Evolutionary conservation across 2,329 filamentous ascomycete genomes (phyloP), one percentile per base, ranked within the genome.

Genomic region (Eurotiales sp.): DNA sequence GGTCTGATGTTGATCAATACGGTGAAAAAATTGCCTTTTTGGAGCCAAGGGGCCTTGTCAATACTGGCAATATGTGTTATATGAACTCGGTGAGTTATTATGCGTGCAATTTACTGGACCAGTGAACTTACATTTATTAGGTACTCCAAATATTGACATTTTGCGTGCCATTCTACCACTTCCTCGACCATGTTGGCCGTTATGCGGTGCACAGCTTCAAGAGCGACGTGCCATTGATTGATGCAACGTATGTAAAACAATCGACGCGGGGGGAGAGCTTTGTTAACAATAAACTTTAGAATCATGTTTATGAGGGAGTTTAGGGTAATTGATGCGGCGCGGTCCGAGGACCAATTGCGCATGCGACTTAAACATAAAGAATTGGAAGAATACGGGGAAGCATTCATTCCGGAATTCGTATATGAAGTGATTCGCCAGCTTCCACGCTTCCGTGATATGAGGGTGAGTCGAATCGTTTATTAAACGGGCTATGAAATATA

Each of bases 61-160:
- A 99, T 72, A 95, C 92, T 36, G 93, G 93, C 45, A 97, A 99
- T 67, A 95, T 97, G 88, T 99, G 93, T 72, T 99, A 99, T 73
- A 97, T 99, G 93, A 99, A 97, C 76, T 96, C 93, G 57, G 92
- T 96, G 79, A 74, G 88, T 75, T n/a, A 14, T 25, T 10, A 3
- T 15, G 15, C 11, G 39, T 21, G n/a, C 12, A 32, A 34, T 44
- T 34, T 47, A 17, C 19, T n/a, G n/a, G n/a, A 10, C 50, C 59
- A 53, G 40, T 71, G 79, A 64, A 80, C 59, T 25, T 32, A 53
- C 32, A 7, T 7, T 37, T 7, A 4, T 25, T 58, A 96, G 90
- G 86, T 97, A 69, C 80, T 99, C 58, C 93, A 99, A 86, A 88
- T 95, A 66, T 82, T 99, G 63, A 82, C 96, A 59, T 97, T 91